phyloP scores from a whole-genome alignment of 257 asterid genomes.

The Ocimum tenuiflorum region DNA sequence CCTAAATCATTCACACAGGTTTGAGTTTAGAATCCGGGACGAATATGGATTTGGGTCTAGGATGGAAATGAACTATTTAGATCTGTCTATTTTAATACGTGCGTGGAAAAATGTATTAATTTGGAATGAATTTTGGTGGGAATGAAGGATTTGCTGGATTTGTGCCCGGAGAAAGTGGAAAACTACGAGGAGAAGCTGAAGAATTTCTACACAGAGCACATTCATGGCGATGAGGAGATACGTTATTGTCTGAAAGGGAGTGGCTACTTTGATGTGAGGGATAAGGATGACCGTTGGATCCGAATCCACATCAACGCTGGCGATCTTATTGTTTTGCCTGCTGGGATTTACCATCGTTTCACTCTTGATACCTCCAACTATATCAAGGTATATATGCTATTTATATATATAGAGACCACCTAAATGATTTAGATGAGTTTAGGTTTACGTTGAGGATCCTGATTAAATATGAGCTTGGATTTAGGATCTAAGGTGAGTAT shows the following conservation, averaged over 20 bases:
- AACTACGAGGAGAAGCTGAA: constrained; percentile 70
- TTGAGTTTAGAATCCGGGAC: too few relatives aligned
- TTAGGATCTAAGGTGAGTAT: too few relatives aligned
- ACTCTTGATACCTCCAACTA: constrained; percentile 65
- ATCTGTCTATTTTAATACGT: too few relatives aligned
- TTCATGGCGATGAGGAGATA: constrained; percentile 77
- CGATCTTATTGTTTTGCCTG: constrained; percentile 71
- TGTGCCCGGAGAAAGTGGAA: constrained; percentile 76
- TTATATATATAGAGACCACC: too few relatives aligned
- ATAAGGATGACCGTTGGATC: constrained; percentile 67
- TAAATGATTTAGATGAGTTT: too few relatives aligned
- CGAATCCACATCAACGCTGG: constrained; percentile 71
- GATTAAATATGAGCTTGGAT: too few relatives aligned
- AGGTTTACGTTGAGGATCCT: too few relatives aligned
- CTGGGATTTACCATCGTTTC: constrained; percentile 87
- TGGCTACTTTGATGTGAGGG: constrained; percentile 74
- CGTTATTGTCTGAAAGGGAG: constrained; percentile 74
- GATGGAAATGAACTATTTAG: too few relatives aligned
- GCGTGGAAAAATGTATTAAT: too few relatives aligned
- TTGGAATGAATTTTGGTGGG: too few relatives aligned
- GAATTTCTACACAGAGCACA: constrained; percentile 74
- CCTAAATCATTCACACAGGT: too few relatives aligned
- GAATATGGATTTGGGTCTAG: too few relatives aligned
- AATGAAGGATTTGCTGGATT: constrained; percentile 67
- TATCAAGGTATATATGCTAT: constrained; percentile 64